Percentiles rank a stretch among this genome's conserved stretches.
phyloP scores from a whole-genome alignment of 2,329 filamentous ascomycete species.

The Venturia pyrina region DNA sequence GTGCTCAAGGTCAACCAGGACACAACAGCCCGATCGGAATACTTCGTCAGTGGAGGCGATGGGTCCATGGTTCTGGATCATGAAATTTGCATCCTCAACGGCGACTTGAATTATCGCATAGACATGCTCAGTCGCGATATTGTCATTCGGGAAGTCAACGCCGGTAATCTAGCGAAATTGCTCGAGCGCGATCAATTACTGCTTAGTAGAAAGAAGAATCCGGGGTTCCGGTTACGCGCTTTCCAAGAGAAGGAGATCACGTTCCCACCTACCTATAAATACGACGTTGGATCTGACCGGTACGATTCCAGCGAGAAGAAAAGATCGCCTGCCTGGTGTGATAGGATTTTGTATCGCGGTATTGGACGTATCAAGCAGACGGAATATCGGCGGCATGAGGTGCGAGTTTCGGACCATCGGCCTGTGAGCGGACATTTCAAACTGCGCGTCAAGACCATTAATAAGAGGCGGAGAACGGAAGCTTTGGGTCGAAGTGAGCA shows the following conservation, averaged over 20 bases:
- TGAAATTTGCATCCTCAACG: conserved; percentile 93
- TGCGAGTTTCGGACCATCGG: conserved; percentile 82
- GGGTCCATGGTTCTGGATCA: conserved; percentile 92
- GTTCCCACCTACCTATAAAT: conserved; percentile 96
- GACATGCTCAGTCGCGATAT: conserved; percentile 93
- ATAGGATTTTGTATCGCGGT: conserved; percentile 80
- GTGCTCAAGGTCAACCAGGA: conserved; percentile 63
- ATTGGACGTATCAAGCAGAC: conserved; percentile 73
- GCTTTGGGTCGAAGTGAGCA: conserved; percentile 66
- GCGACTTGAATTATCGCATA: conserved; percentile 96
- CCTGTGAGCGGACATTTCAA: conserved; percentile 81
- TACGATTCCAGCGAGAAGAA: conserved; percentile 96
- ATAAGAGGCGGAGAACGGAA: conserved; percentile 51
- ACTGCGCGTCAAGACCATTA: conserved; percentile 74
- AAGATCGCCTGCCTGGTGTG: conserved; percentile 91
- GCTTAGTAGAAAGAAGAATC: conserved; percentile 78
- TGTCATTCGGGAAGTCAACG: conserved; percentile 74
- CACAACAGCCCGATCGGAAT: conserved; percentile 53
- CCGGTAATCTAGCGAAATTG: conserved; percentile 72
- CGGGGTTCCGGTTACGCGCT: conserved; percentile 74
- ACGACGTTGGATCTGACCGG: conserved; percentile 87
- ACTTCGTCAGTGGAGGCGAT: conserved; percentile 84
- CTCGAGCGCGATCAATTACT: conserved; percentile 90
- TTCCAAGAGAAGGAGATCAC: conserved; percentile 87
- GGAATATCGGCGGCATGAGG: conserved; percentile 82